phyloP scores from a whole-genome alignment of 2,329 filamentous ascomycete genomes.

The Neopestalotiopsis sp. region DNA sequence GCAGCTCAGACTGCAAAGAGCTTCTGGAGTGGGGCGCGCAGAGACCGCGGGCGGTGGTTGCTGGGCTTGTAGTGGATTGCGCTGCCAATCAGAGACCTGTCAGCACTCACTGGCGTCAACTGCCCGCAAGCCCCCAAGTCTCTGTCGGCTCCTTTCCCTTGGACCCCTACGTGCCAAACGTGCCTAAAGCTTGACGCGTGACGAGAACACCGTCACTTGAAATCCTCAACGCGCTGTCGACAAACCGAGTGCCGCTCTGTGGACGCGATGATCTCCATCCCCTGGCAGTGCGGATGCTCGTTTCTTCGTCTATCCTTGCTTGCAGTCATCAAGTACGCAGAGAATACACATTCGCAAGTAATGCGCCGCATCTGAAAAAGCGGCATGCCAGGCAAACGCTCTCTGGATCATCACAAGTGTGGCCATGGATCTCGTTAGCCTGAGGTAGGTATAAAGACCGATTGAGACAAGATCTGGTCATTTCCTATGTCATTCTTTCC shows the following conservation, averaged over 20 bases:
- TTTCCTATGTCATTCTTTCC: background rate
- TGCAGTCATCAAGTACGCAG: too few relatives aligned
- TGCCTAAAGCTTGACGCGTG: background rate
- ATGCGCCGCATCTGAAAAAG: background rate
- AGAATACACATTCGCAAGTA: too few relatives aligned
- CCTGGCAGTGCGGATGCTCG: fast-evolving
- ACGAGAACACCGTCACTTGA: background rate
- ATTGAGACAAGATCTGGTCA: background rate
- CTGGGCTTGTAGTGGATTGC: constrained; percentile 5
- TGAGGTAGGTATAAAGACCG: background rate
- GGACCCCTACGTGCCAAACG: background rate
- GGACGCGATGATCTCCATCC: background rate
- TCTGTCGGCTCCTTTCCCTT: background rate
- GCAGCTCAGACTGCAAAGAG: constrained; percentile 1
- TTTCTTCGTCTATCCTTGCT: background rate
- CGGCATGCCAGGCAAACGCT: background rate
- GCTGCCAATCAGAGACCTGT: constrained; percentile 9
- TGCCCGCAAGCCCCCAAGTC: background rate
- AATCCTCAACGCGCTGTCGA: background rate
- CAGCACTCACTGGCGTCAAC: background rate
- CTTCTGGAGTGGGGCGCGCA: background rate
- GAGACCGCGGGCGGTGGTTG: background rate
- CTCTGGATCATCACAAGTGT: background rate
- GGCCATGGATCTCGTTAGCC: background rate
- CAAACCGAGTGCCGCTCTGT: background rate